These are phyloP conservation scores for Ogataea dorogensis DNA, from an alignment of 805 yeast species.

Conservation along the genomic window DNA sequence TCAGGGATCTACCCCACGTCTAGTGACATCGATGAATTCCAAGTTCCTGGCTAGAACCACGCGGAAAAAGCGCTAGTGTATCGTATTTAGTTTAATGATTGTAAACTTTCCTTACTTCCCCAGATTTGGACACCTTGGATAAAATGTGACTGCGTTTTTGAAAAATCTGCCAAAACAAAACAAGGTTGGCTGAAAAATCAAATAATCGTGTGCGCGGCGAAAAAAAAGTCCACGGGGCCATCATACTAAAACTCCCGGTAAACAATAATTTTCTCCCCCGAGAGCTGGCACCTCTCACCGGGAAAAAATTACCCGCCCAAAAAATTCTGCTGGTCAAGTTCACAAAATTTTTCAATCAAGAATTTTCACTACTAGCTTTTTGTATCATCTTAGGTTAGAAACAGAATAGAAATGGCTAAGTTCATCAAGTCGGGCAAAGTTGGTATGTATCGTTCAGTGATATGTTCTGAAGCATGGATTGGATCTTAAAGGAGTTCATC, in stretches of 20 bases:
- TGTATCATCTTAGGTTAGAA: constrained; percentile 9
- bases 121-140: no score
- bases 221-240: neutral
- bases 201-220: constrained; percentile 1
- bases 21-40: constrained; percentile 57
- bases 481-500: neutral
- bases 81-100: constrained; percentile 2
- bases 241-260: constrained; percentile 1
- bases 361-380: constrained; percentile 14
- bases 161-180: constrained; percentile 1
- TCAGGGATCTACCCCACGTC: constrained; percentile 20
- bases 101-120: constrained; percentile 8
- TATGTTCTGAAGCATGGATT: neutral
- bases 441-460: constrained; percentile 62
- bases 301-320: constrained; percentile 3
- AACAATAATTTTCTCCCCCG: neutral
- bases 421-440: constrained; percentile 99
- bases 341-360: constrained; percentile 18
- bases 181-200: neutral
- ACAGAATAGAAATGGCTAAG: constrained; percentile 76
- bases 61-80: constrained; percentile 36
- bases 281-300: neutral
- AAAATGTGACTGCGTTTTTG: constrained; percentile 24
- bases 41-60: constrained; percentile 58
- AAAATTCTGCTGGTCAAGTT: constrained; percentile 1